Evolutionary conservation across 352 stramenopile genomes (phyloP), one percentile per base, ranked within the genome.

Genomic region (Globisporangium lucens): DNA sequence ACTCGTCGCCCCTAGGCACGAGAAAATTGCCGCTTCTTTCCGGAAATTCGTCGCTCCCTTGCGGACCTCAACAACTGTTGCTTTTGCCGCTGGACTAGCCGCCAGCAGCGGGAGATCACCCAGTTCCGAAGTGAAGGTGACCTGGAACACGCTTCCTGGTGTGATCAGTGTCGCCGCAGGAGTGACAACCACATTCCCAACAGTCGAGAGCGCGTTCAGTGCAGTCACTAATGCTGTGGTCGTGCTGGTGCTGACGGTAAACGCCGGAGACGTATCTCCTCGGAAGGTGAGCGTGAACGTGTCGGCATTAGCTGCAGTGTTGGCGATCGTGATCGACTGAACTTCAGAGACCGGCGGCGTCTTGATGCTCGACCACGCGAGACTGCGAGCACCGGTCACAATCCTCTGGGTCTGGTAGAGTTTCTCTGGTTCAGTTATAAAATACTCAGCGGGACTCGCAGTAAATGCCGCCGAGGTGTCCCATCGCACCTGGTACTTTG

Each of bases 21-120:
- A 73, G 59, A 93, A 89, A 10, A 91, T 78, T 0, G 83, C 38
- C 27, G 89, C 70, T 63, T 91, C 80, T 65, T 93, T 93, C 13
- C 80, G 79, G 62, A 83, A 93, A 36, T 82, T 90, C 6, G 84
- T 86, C 43, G 62, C 70, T 0, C 86, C 86, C 4, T 57, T 49
- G 22, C 69, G 68, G 0, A 61, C 62, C 62, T 80, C 71, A 0
- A 61, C 61, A 20, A 90, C 63, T 4, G 71, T 78, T 2, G 75
- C 76, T 0, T 70, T 64, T 1, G 30, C 3, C 1, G 8, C n/a
- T n/a, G 15, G 56, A 29, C 35, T 73, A 5, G 70, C 46, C 6
- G 47, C 15, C 0, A 94, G 33, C 10, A 79, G 12, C 4, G 86
- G 84, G 1, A 93, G 63, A 29, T 77, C 67, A 1, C 84, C 86